Base-by-base conservation (phyloP, 148 eudicot species). In the Camellia lanceoleosa region DNA sequence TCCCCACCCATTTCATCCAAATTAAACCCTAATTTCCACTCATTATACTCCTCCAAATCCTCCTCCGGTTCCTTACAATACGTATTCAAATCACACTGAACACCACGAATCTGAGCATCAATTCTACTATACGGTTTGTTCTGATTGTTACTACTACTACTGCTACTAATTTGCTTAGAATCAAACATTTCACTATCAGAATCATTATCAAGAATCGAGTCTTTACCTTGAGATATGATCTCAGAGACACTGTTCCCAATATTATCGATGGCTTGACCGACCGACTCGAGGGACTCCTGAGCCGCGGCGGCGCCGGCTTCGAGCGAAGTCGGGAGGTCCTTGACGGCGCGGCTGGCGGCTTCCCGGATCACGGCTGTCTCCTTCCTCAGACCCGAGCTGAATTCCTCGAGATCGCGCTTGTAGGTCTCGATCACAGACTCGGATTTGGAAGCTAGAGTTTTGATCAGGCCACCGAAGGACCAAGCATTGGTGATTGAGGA, bases 401-500 rank as follows among this genome's bases (percentile, higher is more conserved):
- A 95, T 44, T 95, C 98, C n/a, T 90, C 86, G 8, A 95, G 84
- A 78, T 95, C 98, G 2, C 90, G 92, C 42, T 88, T 87, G 91
- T 91, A 93, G 46, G 91, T 89, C 11, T 88, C 91, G 86, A 94
- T 62, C 4, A 91, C 81, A 19, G 93, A 88, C 62, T 93, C 97
- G n/a, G 95, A 91, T 82, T 87, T 89, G 12, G 94, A 73, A 4
- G 92, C 85, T 5, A 91, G 56, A 65, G 92, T 88, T 78, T 85
- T 83, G 58, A 94, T 84, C 42, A 93, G 60, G 66, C 86, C 87
- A 15, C 94, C 90, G 80, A 95, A 89, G 60, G 86, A 65, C 94
- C 96, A 92, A 7, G 84, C 80, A 62, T 73, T 56, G 30, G 85
- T 16, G 49, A 80, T 23, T 51, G 82, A n/a, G 2, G 83, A 64